Evolutionary conservation across 2,329 filamentous ascomycete genomes (phyloP).

Genomic region (Scleromitrula shiraiana): DNA sequence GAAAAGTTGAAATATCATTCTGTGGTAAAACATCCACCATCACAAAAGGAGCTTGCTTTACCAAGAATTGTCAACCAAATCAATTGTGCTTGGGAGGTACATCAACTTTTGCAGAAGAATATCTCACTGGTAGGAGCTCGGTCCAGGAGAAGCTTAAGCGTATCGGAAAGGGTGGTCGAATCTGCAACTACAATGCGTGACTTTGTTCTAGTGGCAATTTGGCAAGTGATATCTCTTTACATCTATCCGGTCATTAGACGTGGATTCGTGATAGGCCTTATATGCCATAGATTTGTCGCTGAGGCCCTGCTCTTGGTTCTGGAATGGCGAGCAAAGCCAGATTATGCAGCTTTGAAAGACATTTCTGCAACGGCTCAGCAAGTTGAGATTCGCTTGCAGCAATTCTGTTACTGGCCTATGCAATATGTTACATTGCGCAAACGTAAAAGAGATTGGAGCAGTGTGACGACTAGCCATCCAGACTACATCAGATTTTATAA

Average conservation of each 20-base stretch:
- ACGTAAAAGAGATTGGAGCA: conserved; percentile 87
- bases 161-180: conserved; percentile 89
- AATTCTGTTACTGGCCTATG: conserved; percentile 98
- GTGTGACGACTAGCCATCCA: conserved; percentile 87
- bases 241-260: conserved; percentile 68
- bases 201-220: conserved; percentile 59
- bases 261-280: conserved; percentile 67
- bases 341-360: conserved; percentile 82
- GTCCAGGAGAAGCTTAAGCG: conserved; percentile 77
- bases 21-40: conserved; percentile 66
- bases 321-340: conserved; percentile 75
- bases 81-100: conserved; percentile 90
- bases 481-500: conserved; percentile 99
- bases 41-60: conserved; percentile 75
- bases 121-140: conserved; percentile 76
- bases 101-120: conserved; percentile 80
- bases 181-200: conserved; percentile 83
- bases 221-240: conserved; percentile 65
- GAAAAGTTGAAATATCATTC: conserved; percentile 86
- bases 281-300: conserved; percentile 71
- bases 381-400: conserved; percentile 90
- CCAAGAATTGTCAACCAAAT: conserved; percentile 82
- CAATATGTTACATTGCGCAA: conserved; percentile 89
- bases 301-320: conserved; percentile 72
- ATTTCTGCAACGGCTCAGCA: conserved; percentile 95